Base-by-base conservation (phyloP, 176 grass and related monocot genomes). In the Pontederia paniculata region DNA sequence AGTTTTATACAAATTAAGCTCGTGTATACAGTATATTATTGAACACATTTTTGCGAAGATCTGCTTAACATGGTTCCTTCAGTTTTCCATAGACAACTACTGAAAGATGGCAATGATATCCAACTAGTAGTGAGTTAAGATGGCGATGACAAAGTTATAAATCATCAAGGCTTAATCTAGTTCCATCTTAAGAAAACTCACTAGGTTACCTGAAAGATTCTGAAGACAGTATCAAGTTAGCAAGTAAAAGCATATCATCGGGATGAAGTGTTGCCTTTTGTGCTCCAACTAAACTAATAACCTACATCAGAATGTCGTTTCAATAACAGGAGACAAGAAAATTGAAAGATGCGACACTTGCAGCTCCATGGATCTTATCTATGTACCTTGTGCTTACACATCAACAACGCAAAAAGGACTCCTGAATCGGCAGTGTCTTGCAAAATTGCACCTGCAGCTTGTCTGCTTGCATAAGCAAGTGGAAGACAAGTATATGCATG, bases 401-500 rank as follows among this genome's bases (percentile, higher is more conserved):
- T 88, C 60, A 98, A 78, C 23, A 98, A 59, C 50, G 87, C 83
- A 72, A 98, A 98, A 6, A 98, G 20, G 77, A 98, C 84, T 65
- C 94, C 87, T 23, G 87, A 98, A 76, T 88, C 94, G 17, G 94
- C 80, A 80, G 91, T 57, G 66, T 93, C 94, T 74, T 98, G 94
- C 78, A 98, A 84, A 77, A 84, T 80, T 46, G 83, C 80, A 16
- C 75, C 75, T 66, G 93, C 83, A 12, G 78, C 87, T 82, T 84
- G 86, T 68, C 93, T 98, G 72, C 77, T 98, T 73, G 83, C 47
- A 73, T 80, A 85, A 19, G 80, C 54, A 23, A 98, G 83, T 44
- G 86, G 93, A 70, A 98, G 77, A 68, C 86, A 98, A 49, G 93
- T 98, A 45, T 98, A 98, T 54, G 87, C 86, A 82, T 98, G 83